Conservation (phyloP, 805 yeast species). For the Candida quercuum region DNA sequence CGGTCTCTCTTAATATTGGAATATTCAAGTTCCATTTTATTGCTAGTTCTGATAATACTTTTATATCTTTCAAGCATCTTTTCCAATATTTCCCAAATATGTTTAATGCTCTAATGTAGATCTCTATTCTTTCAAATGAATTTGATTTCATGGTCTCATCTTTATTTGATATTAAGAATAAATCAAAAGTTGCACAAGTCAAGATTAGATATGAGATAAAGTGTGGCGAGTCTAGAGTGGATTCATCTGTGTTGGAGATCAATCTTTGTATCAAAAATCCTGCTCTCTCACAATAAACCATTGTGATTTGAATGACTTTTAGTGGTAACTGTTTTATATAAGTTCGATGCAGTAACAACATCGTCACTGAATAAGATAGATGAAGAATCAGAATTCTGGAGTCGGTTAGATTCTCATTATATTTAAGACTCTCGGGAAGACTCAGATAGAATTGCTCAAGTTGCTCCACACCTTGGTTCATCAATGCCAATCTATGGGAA, state of each 20-base stretch:
- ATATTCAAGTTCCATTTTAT: constrained; percentile 20
- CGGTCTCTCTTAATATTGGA: background rate
- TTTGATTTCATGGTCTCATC: constrained; percentile 15
- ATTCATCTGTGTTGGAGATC: constrained; percentile 7
- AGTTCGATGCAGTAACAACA: constrained; percentile 25
- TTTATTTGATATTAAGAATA: constrained; percentile 25
- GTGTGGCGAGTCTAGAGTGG: constrained; percentile 20
- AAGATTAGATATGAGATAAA: constrained; percentile 28
- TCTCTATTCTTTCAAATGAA: constrained; percentile 17
- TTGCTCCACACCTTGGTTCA: constrained; percentile 25
- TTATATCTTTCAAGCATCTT: constrained; percentile 26
- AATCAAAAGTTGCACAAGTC: constrained; percentile 28
- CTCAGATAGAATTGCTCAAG: constrained; percentile 19
- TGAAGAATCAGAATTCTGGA: constrained; percentile 23
- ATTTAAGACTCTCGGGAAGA: constrained; percentile 17
- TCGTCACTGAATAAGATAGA: constrained; percentile 24
- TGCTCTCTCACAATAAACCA: constrained; percentile 22
- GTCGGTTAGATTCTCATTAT: constrained; percentile 13
- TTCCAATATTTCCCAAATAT: constrained; percentile 25
- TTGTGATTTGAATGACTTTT: constrained; percentile 21
- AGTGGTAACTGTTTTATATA: constrained; percentile 26
- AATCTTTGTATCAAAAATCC: constrained; percentile 15
- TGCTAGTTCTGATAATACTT: constrained; percentile 22
- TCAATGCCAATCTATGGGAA: constrained; percentile 26
- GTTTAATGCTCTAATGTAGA: constrained; percentile 19